These are phyloP conservation scores for Coemansia sp. DNA, from an alignment of 192 early-diverging fungal genomes.

Conservation along the genomic window DNA sequence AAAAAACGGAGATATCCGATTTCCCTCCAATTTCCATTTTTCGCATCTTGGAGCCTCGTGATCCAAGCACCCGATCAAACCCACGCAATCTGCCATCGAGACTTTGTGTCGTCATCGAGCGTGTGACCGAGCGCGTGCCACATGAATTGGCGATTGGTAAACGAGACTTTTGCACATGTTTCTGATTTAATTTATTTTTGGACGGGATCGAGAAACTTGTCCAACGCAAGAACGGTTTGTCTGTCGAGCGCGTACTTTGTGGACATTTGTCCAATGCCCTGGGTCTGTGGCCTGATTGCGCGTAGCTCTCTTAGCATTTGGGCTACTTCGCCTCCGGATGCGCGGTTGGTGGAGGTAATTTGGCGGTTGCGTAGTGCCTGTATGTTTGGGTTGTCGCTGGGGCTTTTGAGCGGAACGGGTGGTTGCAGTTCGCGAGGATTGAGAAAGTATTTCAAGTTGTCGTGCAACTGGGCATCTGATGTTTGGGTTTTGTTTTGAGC, in stretches of 20 bases:
- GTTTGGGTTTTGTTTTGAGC: no score
- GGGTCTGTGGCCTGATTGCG: not conserved
- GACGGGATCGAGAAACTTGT: slow-evolving; percentile 5
- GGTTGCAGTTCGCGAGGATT: slow-evolving; percentile 37
- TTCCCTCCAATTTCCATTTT: no score
- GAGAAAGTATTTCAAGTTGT: slow-evolving; percentile 43
- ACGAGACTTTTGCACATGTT: no score
- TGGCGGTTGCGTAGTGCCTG: slow-evolving; percentile 31
- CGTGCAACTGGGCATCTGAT: slow-evolving; percentile 9
- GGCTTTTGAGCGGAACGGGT: slow-evolving; percentile 27
- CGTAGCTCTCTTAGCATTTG: slow-evolving; percentile 4
- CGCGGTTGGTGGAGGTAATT: slow-evolving; percentile 10
- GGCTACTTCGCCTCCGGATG: slow-evolving; percentile 12
- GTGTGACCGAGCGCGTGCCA: no score
- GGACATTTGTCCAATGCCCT: slow-evolving; percentile 1
- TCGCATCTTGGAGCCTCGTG: no score
- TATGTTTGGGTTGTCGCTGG: slow-evolving; percentile 38
- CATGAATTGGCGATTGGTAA: no score
- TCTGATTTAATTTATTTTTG: not conserved
- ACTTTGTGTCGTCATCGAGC: no score
- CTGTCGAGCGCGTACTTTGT: slow-evolving; percentile 24
- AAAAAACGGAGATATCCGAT: no score
- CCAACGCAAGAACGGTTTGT: slow-evolving; percentile 7
- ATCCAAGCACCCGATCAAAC: no score
- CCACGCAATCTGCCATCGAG: no score